Evolutionary conservation across 2,329 filamentous ascomycete genomes (phyloP).

Genomic region (Lachnellula subtilissima): DNA sequence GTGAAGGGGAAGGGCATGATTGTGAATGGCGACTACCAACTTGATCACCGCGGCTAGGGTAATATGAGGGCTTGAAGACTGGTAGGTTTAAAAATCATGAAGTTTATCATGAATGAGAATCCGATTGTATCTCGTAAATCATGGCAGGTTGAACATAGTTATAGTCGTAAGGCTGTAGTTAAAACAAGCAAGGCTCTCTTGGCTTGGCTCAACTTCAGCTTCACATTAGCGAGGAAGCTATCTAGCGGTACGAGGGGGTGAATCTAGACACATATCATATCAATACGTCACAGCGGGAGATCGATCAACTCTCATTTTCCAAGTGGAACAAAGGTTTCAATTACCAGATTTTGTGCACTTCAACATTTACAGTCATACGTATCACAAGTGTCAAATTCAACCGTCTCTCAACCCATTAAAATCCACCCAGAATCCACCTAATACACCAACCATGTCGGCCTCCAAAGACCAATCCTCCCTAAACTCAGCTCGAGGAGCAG

Average conservation of each 20-base stretch:
- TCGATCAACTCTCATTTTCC: too few species aligned
- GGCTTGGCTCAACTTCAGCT: background rate
- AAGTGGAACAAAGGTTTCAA: background rate
- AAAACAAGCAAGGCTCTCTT: background rate
- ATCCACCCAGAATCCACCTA: background rate
- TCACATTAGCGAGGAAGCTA: background rate
- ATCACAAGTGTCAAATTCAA: background rate
- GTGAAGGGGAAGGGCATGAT: conserved; percentile 84
- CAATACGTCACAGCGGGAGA: conserved; percentile 8
- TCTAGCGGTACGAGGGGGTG: conserved; percentile 4
- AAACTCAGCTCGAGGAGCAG: conserved; percentile 20
- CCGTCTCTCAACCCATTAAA: background rate
- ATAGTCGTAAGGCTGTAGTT: background rate
- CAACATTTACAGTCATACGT: background rate
- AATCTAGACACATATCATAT: background rate
- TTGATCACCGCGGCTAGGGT: background rate
- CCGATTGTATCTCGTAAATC: background rate
- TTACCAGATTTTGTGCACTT: background rate
- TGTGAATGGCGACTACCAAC: background rate
- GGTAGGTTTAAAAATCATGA: too few species aligned
- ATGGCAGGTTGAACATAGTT: background rate
- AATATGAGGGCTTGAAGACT: too few species aligned
- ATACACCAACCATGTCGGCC: conserved; percentile 22
- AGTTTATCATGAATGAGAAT: background rate
- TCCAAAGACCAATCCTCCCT: conserved; percentile 28